phyloP scores from a whole-genome alignment of 1,139 yeast genomes.

The Suhomyces coccinellae region DNA sequence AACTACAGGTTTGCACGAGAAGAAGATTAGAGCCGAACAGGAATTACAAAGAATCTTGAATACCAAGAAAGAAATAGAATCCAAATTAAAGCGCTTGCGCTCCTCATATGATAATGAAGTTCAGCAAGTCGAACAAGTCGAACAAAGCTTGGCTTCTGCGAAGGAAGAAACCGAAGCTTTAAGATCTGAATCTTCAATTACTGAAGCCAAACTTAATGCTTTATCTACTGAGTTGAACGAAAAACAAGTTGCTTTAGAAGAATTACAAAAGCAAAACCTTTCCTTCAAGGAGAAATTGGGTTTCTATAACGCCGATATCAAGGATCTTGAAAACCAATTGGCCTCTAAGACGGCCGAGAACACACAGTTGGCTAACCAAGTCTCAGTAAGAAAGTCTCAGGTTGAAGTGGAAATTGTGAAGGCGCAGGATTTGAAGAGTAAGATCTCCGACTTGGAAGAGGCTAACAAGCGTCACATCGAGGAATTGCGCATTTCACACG shows the following conservation, averaged over 20 bases:
- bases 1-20: conserved; percentile 67
- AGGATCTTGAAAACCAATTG: conserved; percentile 56
- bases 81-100: conserved; percentile 64
- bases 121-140: conserved; percentile 70
- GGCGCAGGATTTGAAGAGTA: conserved; percentile 43
- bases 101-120: conserved; percentile 78
- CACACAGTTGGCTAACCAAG: conserved; percentile 61
- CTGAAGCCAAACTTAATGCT: conserved; percentile 80
- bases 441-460: conserved; percentile 31
- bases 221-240: conserved; percentile 67
- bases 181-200: conserved; percentile 71
- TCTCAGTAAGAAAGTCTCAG: conserved; percentile 69
- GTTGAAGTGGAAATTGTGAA: conserved; percentile 61
- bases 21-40: conserved; percentile 71
- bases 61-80: conserved; percentile 70
- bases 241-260: conserved; percentile 59
- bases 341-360: conserved; percentile 53
- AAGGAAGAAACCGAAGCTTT: conserved; percentile 71
- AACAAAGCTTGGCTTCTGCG: conserved; percentile 56
- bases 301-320: conserved; percentile 63
- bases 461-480: conserved; percentile 25
- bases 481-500: conserved; percentile 21
- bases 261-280: conserved; percentile 65
- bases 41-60: conserved; percentile 67
- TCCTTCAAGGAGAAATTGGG: conserved; percentile 68